Conservation (phyloP, 257 asterid genomes). For the Marsdenia floribunda region DNA sequence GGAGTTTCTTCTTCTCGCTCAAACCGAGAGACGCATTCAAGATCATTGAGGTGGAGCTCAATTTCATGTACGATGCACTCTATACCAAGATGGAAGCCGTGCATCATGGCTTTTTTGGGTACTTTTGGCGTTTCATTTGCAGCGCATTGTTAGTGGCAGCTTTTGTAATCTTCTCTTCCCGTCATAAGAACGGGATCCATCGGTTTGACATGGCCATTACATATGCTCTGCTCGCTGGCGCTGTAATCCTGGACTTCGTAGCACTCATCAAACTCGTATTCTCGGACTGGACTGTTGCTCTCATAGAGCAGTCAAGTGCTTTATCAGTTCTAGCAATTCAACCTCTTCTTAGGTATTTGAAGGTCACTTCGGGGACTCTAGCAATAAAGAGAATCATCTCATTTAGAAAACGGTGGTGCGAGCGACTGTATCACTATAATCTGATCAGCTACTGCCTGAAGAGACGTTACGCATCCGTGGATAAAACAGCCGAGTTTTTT, state of each 20-base stretch:
- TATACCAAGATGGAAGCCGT: constrained; percentile 24
- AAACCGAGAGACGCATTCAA: constrained; percentile 12
- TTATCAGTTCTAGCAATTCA: not conserved
- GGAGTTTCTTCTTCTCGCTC: not conserved
- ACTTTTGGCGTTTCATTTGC: constrained; percentile 14
- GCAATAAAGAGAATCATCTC: not conserved
- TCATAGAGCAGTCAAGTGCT: not conserved
- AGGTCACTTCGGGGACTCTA: too few species aligned
- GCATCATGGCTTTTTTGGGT: not conserved
- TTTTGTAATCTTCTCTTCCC: not conserved
- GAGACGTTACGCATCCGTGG: too few species aligned
- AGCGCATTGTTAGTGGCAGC: constrained; percentile 3
- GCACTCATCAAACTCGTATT: constrained; percentile 12
- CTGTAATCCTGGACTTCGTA: constrained; percentile 12
- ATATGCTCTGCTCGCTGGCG: constrained; percentile 21
- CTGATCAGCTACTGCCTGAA: not conserved
- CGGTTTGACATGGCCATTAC: constrained; percentile 7
- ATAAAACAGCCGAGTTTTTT: not conserved
- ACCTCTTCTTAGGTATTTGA: not conserved
- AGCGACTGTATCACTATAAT: not conserved
- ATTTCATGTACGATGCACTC: constrained; percentile 31
- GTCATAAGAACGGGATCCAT: not conserved
- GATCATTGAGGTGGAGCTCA: constrained; percentile 27
- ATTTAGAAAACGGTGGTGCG: not conserved
- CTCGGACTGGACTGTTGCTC: constrained; percentile 18